Evolutionary conservation across 176 grass and related monocot genomes (phyloP), one percentile per base, ranked within the genome.

Genomic region (Juncus effusus): DNA sequence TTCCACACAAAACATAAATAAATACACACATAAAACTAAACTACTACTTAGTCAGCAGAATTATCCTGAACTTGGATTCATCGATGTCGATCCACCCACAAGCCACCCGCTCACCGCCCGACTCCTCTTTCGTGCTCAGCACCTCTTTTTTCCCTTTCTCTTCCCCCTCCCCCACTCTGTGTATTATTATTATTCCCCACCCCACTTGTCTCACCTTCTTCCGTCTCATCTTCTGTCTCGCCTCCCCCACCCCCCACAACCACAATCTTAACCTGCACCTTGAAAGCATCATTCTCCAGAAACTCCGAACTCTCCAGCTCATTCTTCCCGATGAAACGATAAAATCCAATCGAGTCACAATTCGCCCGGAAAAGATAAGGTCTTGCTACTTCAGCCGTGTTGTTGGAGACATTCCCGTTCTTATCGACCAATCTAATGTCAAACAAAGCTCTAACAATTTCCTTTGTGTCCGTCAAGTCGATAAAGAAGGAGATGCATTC

Each of bases 51-150:
- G n/a, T n/a, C n/a, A n/a, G n/a, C n/a, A n/a, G n/a, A n/a, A n/a
- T n/a, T n/a, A n/a, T 47, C 10, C 16, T 49, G 40, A 36, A 62
- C 41, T 65, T 64, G 62, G 62, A 64, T 47, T 64, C 62, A 9
- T 64, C 62, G 13, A 64, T 64, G 14, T 64, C 62, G 13, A 64
- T 64, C 40, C 62, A n/a, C 2, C 47, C 40, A 0, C 62, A 42
- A 64, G 40, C 62, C 2, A 16, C 62, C 2, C 47, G 62, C 62
- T 64, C 62, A 3, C 11, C 62, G n/a, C 42, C 63, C 0, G 64
- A 53, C 10, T 68, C 64, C 8, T 68, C 64, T 13, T 53, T 68
- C 0, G 19, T 68, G 64, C 47, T 53, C 11, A 68, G 64, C 3
- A 42, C 45, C 0, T 50, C 64, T 52, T 67, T 67, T 50, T 10